A percentile compares a stretch with the other conserved stretches of the same genome.
Evolutionary conservation across 2,329 filamentous ascomycete species (phyloP).

Genomic region (Alternaria gaisen): DNA sequence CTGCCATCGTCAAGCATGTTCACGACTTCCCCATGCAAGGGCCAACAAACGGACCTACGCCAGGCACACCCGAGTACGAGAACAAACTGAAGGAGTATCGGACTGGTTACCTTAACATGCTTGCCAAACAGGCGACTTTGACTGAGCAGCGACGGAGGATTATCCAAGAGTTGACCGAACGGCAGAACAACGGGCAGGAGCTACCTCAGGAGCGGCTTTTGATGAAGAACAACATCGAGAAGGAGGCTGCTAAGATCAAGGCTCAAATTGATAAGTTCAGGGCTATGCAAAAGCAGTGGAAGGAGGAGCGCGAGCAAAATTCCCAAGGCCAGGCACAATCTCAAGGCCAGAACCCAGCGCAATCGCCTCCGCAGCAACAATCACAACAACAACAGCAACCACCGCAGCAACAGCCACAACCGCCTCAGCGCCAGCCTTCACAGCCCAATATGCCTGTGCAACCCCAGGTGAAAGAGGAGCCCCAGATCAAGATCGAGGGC

Average conservation of each 20-base stretch:
- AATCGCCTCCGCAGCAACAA: constrained; percentile 30
- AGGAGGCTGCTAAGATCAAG: constrained; percentile 41
- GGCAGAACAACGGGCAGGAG: constrained; percentile 44
- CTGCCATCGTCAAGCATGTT: constrained; percentile 50
- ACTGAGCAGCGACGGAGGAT: constrained; percentile 39
- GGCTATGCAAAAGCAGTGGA: constrained; percentile 45
- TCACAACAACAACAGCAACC: constrained; percentile 33
- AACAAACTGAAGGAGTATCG: constrained; percentile 48
- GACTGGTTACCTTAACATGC: constrained; percentile 46
- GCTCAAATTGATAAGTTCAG: constrained; percentile 49
- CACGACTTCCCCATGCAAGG: constrained; percentile 46
- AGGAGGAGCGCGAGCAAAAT: constrained; percentile 44
- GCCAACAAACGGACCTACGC: constrained; percentile 36
- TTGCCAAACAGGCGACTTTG: constrained; percentile 44
- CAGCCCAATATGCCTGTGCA: constrained; percentile 37
- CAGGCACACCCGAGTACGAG: constrained; percentile 49
- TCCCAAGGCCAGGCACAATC: constrained; percentile 41
- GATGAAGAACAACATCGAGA: constrained; percentile 40
- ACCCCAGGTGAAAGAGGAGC: constrained; percentile 43
- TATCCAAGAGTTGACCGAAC: constrained; percentile 40
- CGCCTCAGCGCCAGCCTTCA: constrained; percentile 44
- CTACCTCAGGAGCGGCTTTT: constrained; percentile 40
- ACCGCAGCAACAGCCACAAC: constrained; percentile 28
- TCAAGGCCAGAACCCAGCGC: constrained; percentile 33
- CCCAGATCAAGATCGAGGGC: constrained; percentile 50